Percentiles rank a stretch among this genome's conserved stretches.
phyloP scores from a whole-genome alignment of 2,329 filamentous ascomycete species.

The Beauveria medogensis region DNA sequence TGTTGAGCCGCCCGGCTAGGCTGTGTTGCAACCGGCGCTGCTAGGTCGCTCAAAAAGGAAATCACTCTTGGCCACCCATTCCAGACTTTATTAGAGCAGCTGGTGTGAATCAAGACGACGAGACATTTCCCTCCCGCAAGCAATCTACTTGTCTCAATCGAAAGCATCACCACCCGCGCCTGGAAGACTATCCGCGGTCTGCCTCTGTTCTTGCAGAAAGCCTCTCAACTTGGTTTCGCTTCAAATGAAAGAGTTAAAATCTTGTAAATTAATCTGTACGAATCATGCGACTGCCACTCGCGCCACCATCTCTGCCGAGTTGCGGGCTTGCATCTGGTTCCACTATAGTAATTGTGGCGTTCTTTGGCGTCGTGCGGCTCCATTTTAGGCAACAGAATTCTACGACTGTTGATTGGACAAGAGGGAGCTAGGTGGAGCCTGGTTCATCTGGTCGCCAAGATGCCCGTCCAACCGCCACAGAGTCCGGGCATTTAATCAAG shows the following conservation, averaged over 20 bases:
- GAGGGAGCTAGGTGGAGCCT: not conserved
- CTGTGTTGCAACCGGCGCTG: not conserved
- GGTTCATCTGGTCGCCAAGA: not conserved
- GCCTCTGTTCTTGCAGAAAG: no score
- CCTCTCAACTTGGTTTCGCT: no score
- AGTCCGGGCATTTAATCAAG: no score
- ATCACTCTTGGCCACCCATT: not conserved
- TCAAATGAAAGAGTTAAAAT: no score
- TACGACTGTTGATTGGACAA: not conserved
- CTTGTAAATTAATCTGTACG: no score
- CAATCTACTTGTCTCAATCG: not conserved
- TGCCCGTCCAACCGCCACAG: not conserved
- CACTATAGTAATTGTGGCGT: not conserved
- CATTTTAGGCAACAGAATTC: conserved; percentile 9
- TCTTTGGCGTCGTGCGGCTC: not conserved
- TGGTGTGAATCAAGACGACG: not conserved
- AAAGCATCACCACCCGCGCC: not conserved
- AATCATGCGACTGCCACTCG: no score
- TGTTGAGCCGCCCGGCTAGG: not conserved
- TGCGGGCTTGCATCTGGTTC: not conserved
- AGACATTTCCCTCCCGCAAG: not conserved
- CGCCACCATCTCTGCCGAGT: not conserved
- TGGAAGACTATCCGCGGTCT: no score
- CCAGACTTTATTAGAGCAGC: not conserved
- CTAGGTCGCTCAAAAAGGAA: not conserved